Evolutionary conservation across 805 yeast genomes (phyloP).

Genomic region (Debaryomyces hansenii): DNA sequence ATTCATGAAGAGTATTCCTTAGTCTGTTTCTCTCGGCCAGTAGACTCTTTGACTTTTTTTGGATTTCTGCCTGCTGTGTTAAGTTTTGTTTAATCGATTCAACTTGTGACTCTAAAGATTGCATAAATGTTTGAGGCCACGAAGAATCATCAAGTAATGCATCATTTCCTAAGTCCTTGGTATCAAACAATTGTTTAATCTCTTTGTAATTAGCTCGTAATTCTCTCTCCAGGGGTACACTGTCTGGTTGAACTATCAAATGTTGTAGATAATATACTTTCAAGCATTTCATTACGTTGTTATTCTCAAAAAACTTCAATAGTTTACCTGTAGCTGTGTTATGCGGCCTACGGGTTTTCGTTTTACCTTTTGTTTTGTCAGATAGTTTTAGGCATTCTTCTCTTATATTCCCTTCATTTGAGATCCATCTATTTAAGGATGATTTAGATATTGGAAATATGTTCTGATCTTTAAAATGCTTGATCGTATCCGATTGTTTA

Average conservation of each 20-base stretch:
- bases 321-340: constrained; percentile 5
- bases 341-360: constrained; percentile 4
- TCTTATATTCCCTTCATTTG: constrained; percentile 9
- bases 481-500: constrained; percentile 18
- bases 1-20: constrained; percentile 6
- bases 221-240: constrained; percentile 5
- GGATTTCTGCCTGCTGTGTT: constrained; percentile 10
- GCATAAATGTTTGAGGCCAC: constrained; percentile 6
- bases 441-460: constrained; percentile 15
- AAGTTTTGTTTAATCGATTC: constrained; percentile 8
- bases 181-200: constrained; percentile 1
- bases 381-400: constrained; percentile 7
- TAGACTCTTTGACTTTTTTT: constrained; percentile 8
- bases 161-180: background rate
- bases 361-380: constrained; percentile 2
- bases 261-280: constrained; percentile 8
- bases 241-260: constrained; percentile 6
- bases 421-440: constrained; percentile 18
- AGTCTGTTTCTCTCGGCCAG: constrained; percentile 12
- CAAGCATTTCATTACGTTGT: constrained; percentile 8
- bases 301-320: constrained; percentile 4
- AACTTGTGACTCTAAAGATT: constrained; percentile 8
- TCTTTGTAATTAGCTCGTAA: constrained; percentile 6
- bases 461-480: constrained; percentile 9
- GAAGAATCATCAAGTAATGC: background rate